A percentile compares a stretch with the other conserved stretches of the same genome.
Conservation (phyloP, 2,329 filamentous ascomycete genomes). For the Nemania abortiva region DNA sequence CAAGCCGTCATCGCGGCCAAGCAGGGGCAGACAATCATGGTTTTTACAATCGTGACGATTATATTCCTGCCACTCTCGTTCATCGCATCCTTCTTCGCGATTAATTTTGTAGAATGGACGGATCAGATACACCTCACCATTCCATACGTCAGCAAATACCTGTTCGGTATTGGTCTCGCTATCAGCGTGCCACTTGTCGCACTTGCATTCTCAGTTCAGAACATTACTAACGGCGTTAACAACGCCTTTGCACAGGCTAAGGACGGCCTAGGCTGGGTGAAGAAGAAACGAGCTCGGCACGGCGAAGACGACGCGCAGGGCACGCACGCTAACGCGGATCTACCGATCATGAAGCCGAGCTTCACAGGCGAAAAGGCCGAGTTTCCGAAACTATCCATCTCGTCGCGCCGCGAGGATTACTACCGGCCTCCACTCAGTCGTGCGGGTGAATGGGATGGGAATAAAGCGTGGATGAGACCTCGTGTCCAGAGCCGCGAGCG, state of each 20-base stretch:
- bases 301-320: background rate
- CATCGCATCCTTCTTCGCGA: conserved; percentile 59
- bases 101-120: conserved; percentile 61
- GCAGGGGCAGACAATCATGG: conserved; percentile 59
- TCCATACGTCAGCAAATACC: conserved; percentile 65
- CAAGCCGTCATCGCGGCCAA: conserved; percentile 71
- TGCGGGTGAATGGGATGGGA: conserved; percentile 10
- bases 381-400: conserved; percentile 32
- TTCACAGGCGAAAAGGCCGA: conserved; percentile 25
- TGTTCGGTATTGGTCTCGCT: conserved; percentile 59
- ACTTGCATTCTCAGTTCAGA: conserved; percentile 54
- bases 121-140: conserved; percentile 54
- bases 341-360: background rate
- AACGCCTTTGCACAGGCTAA: conserved; percentile 28
- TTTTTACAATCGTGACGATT: conserved; percentile 61
- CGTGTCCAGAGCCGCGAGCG: conserved; percentile 31
- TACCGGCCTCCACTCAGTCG: conserved; percentile 28
- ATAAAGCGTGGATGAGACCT: conserved; percentile 22
- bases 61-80: conserved; percentile 60
- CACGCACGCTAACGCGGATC: conserved; percentile 1
- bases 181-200: conserved; percentile 55
- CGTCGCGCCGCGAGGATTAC: conserved; percentile 33
- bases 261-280: background rate
- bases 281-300: conserved; percentile 13
- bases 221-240: conserved; percentile 47